Conservation (phyloP, 2,329 filamentous ascomycete species). For the Fusarium globosum region DNA sequence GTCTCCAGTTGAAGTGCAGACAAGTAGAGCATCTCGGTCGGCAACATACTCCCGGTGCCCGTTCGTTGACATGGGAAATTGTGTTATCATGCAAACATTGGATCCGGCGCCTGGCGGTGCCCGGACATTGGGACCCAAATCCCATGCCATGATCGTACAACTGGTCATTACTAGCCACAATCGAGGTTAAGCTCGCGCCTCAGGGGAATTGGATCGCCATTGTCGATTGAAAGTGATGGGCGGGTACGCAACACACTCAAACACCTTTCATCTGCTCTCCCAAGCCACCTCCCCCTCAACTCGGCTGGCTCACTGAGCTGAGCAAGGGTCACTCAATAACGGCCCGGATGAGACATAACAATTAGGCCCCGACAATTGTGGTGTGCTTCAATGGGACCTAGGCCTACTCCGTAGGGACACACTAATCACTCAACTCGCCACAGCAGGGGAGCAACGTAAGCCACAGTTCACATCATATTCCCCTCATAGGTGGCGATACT, state of each 20-base stretch:
- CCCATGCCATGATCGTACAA: constrained; percentile 24
- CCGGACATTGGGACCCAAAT: not conserved
- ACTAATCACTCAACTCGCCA: constrained; percentile 18
- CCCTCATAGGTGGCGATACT: constrained; percentile 25
- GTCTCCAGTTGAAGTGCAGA: constrained; percentile 2
- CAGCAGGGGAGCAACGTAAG: constrained; percentile 21
- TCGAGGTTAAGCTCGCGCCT: constrained; percentile 37
- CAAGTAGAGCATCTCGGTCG: constrained; percentile 6
- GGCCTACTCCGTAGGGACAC: not conserved
- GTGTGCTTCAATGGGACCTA: not conserved
- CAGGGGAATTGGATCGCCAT: constrained; percentile 20
- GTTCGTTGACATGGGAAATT: constrained; percentile 12
- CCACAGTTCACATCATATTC: constrained; percentile 30
- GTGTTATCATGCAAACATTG: constrained; percentile 15
- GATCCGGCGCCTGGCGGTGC: constrained; percentile 9
- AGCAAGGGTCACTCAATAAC: constrained; percentile 40
- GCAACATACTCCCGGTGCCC: constrained; percentile 17
- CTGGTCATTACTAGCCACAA: constrained; percentile 40
- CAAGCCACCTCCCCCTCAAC: constrained; percentile 13
- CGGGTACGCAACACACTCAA: constrained; percentile 16
- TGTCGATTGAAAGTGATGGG: constrained; percentile 17
- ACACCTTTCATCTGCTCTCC: not conserved
- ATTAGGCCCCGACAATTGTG: constrained; percentile 27
- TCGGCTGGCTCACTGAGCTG: constrained; percentile 36
- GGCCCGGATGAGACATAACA: constrained; percentile 35